Evolutionary conservation across 805 yeast genomes (phyloP).

Genomic region (Teunomyces pallodes): DNA sequence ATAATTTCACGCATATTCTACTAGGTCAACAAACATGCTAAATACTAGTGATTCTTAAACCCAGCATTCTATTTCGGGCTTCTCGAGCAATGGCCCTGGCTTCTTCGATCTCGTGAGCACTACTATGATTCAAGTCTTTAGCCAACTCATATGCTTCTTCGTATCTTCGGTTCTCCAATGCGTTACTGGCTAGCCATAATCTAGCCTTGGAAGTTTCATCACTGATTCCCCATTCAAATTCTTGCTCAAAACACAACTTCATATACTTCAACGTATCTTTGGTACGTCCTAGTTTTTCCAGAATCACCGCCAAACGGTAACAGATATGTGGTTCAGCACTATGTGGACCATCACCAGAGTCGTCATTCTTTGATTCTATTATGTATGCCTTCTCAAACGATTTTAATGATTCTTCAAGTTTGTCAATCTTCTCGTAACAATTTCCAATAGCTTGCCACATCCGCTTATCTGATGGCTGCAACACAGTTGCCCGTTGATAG

Average conservation of each 20-base stretch:
- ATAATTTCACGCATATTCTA: constrained; percentile 2
- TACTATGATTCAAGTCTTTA: constrained; percentile 60
- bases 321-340: constrained; percentile 54
- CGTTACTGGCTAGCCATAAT: constrained; percentile 79
- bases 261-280: constrained; percentile 59
- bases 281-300: constrained; percentile 53
- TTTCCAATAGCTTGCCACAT: constrained; percentile 97
- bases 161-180: constrained; percentile 54
- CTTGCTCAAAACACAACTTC: constrained; percentile 67
- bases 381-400: constrained; percentile 76
- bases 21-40: not conserved
- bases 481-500: constrained; percentile 84
- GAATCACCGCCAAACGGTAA: constrained; percentile 65
- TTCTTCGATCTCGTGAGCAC: constrained; percentile 86
- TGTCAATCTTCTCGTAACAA: constrained; percentile 78
- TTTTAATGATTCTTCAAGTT: constrained; percentile 69
- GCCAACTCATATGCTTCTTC: constrained; percentile 73
- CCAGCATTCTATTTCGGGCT: constrained; percentile 54
- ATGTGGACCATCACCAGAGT: constrained; percentile 20
- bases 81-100: constrained; percentile 81
- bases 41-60: not conserved
- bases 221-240: constrained; percentile 58
- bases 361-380: constrained; percentile 35
- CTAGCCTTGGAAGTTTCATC: constrained; percentile 79
- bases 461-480: constrained; percentile 85